These are phyloP conservation scores for Mycosphaerella arachidis DNA, from an alignment of 2,329 filamentous ascomycete species.

Conservation along the genomic window DNA sequence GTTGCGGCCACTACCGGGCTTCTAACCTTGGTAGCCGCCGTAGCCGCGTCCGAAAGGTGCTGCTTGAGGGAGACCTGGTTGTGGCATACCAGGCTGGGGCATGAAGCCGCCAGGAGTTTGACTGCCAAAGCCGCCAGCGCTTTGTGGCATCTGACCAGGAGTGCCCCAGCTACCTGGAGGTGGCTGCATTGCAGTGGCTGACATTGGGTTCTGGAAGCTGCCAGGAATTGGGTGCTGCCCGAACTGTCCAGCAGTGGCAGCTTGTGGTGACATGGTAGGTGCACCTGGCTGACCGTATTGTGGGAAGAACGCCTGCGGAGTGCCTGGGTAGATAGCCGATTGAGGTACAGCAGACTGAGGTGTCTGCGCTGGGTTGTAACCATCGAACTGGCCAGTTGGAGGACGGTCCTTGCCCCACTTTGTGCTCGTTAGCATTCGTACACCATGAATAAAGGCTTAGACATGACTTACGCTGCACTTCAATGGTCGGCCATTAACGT, in stretches of 20 bases:
- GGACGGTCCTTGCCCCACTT: slow-evolving; percentile 99
- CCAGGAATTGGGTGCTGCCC: slow-evolving; percentile 57
- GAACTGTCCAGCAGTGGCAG: slow-evolving; percentile 52
- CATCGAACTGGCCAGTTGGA: slow-evolving; percentile 75
- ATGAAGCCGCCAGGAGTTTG: slow-evolving; percentile 45
- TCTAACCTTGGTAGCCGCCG: slow-evolving; percentile 57
- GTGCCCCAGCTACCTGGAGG: slow-evolving; percentile 43
- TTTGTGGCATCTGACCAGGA: slow-evolving; percentile 47
- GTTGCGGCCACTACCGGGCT: background rate
- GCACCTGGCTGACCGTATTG: slow-evolving; percentile 74
- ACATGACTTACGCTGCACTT: slow-evolving; percentile 91
- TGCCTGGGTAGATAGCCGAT: slow-evolving; percentile 63
- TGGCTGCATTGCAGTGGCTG: slow-evolving; percentile 25
- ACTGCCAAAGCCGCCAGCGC: slow-evolving; percentile 74
- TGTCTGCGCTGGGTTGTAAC: slow-evolving; percentile 70
- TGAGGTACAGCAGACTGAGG: slow-evolving; percentile 46
- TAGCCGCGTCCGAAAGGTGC: slow-evolving; percentile 50
- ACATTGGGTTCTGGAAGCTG: slow-evolving; percentile 54
- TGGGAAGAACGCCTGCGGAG: slow-evolving; percentile 75
- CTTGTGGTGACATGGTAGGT: slow-evolving; percentile 55
- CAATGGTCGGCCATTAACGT: slow-evolving; percentile 90
- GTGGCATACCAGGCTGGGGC: slow-evolving; percentile 49
- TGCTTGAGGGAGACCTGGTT: slow-evolving; percentile 34
- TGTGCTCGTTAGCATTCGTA: slow-evolving; percentile 29
- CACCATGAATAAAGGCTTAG: background rate